Conservation (phyloP, 2,329 filamentous ascomycete species). For the Xylaria arbuscula region DNA sequence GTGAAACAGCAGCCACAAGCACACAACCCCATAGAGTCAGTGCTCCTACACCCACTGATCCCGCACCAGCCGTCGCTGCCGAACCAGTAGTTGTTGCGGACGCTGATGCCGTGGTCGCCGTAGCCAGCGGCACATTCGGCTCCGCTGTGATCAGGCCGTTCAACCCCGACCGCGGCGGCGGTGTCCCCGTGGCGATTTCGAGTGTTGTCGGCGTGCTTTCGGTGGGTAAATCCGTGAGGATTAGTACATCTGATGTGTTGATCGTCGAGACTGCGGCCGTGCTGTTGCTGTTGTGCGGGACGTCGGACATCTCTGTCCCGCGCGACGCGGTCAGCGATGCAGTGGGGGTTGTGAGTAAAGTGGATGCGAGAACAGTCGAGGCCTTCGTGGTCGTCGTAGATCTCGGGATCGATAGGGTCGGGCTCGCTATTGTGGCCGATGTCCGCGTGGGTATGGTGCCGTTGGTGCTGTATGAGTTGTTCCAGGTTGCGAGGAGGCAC, state of each 20-base stretch:
- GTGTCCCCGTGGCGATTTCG: constrained; percentile 26
- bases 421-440: neutral
- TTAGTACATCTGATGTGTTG: constrained; percentile 25
- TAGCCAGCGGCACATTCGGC: neutral
- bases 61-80: constrained; percentile 7
- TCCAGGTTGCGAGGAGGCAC: constrained; percentile 56
- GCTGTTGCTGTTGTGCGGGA: constrained; percentile 13
- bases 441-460: constrained; percentile 19
- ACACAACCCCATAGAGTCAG: constrained; percentile 21
- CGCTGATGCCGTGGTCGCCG: neutral
- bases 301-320: neutral
- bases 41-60: constrained; percentile 12
- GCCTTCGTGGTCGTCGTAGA: constrained; percentile 7
- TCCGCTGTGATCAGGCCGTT: constrained; percentile 12
- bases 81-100: neutral
- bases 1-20: constrained; percentile 13
- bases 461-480: constrained; percentile 34
- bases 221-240: constrained; percentile 19
- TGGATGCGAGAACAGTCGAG: constrained; percentile 16
- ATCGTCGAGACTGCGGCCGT: constrained; percentile 3
- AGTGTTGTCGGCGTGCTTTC: constrained; percentile 24
- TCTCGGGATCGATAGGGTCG: neutral
- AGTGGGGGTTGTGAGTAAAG: constrained; percentile 24
- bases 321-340: constrained; percentile 18
- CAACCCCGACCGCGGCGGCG: constrained; percentile 25